Evolutionary conservation across 2,329 filamentous ascomycete genomes (phyloP).

Genomic region (Pseudovirgaria hyperparasitica): DNA sequence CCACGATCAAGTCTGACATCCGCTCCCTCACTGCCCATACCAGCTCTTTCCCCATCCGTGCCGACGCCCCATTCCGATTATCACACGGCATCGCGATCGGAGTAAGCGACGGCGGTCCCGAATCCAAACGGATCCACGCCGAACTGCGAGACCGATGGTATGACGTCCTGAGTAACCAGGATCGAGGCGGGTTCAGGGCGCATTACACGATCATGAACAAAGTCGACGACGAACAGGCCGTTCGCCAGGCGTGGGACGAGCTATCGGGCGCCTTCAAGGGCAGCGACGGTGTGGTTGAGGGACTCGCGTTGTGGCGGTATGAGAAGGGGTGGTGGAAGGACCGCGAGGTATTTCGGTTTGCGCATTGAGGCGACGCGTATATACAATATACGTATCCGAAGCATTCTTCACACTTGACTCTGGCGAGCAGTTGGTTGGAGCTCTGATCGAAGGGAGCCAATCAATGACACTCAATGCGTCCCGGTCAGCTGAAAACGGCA

Average conservation of each 20-base stretch:
- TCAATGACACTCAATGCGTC: no score
- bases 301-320: constrained; percentile 30
- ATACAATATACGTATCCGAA: no score
- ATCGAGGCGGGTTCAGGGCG: constrained; percentile 24
- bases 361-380: no score
- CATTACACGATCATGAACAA: constrained; percentile 38
- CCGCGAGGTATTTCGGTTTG: no score
- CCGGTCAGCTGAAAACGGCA: no score
- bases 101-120: constrained; percentile 18
- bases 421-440: no score
- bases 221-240: constrained; percentile 27
- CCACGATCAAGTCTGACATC: constrained; percentile 20
- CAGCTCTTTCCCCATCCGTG: constrained; percentile 23
- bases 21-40: constrained; percentile 15
- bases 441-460: no score
- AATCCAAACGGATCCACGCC: constrained; percentile 22
- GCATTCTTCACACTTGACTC: no score
- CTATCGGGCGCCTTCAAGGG: constrained; percentile 19
- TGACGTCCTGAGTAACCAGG: constrained; percentile 29
- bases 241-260: constrained; percentile 23
- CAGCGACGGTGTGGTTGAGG: constrained; percentile 22
- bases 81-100: constrained; percentile 28
- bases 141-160: constrained; percentile 23
- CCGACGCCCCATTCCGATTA: constrained; percentile 27
- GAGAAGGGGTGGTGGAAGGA: constrained; percentile 28